Evolutionary conservation across 2,329 filamentous ascomycete species (phyloP), one percentile per base, ranked within the genome.

Genomic region (Stachybotrys echinatus): DNA sequence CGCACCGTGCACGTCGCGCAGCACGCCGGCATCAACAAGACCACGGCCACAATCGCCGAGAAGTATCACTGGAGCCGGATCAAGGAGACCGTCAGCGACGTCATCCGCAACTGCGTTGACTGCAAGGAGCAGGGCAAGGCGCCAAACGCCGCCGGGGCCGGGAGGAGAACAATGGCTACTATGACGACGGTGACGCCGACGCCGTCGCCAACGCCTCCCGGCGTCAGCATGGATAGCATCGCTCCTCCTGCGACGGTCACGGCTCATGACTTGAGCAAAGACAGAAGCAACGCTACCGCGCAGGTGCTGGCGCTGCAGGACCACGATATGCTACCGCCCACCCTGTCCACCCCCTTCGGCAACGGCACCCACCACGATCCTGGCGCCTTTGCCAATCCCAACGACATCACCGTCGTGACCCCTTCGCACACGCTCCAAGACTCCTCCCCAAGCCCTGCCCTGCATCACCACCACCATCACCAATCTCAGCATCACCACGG

Each of bases 1-100:
- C 79, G 88, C 43, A 76, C 79, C 51, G 79, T 92, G 37, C 94
- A 99, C 69, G 76, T 83, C 50, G 69, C 73, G 50, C 79, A 85
- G 40, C 94, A 99, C 64, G 90, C 88, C 6, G 94, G 94, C 47
- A 97, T 97, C 76, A 99, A 99, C 76, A 96, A 96, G 74, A 97
- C 92, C 0, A 97, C 92, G 1, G 92, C 92, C 19, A 87, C 85
- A 19, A 96, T 99, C 61, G 90, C 92, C 12, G 89, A 96, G 65
- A 88, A 87, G 63, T 96, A 92, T 65, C 94, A 97, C 71, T 99
- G 94, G 94, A 92, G 95, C 45, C 83, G 92, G 53, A 97, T 97
- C 73, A 99, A 97, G 68, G 92, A 96, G 70, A 97, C 92, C 1
- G 94, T 96, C 54, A 94, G 88, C 65, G 85, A 92, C 65, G 92